These are phyloP conservation scores for Smallanthus sonchifolius DNA, from an alignment of 129 eudicot genomes.

Conservation along the genomic window DNA sequence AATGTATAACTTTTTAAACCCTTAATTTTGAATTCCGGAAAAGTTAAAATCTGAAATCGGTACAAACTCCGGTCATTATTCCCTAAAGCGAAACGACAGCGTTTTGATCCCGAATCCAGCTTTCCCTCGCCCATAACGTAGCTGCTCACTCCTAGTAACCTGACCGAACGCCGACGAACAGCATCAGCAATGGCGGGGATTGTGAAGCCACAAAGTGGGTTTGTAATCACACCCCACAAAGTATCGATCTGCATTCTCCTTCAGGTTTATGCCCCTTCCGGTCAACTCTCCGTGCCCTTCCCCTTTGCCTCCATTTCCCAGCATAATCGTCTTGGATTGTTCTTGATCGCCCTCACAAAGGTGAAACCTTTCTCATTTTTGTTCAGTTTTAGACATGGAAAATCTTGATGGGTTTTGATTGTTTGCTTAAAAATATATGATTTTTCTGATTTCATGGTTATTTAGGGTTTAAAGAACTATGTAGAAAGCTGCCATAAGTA, in stretches of 20 bases:
- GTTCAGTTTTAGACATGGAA: neutral
- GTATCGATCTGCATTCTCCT: conserved; percentile 64
- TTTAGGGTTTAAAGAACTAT: neutral
- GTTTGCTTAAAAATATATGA: neutral
- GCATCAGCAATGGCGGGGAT: conserved; percentile 48
- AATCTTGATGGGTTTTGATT: conserved; percentile 6
- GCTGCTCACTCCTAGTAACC: too few relatives aligned
- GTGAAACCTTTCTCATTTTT: conserved; percentile 16
- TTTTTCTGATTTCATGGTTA: neutral
- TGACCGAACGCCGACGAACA: too few relatives aligned
- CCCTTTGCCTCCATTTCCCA: conserved; percentile 79
- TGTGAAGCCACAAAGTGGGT: conserved; percentile 52
- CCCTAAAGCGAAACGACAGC: too few relatives aligned
- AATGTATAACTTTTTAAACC: too few relatives aligned
- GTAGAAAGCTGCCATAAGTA: neutral
- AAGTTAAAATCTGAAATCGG: too few relatives aligned
- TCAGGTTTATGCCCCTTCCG: conserved; percentile 79
- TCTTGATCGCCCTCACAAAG: conserved; percentile 66
- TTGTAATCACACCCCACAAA: conserved; percentile 78
- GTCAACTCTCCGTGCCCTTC: conserved; percentile 56
- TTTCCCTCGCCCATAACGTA: too few relatives aligned
- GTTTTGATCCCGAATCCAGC: too few relatives aligned
- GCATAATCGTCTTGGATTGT: conserved; percentile 75
- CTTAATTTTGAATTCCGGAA: too few relatives aligned
- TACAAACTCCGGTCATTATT: too few relatives aligned